phyloP scores from a whole-genome alignment of 129 eudicot species.

The Dittrichia graveolens region DNA sequence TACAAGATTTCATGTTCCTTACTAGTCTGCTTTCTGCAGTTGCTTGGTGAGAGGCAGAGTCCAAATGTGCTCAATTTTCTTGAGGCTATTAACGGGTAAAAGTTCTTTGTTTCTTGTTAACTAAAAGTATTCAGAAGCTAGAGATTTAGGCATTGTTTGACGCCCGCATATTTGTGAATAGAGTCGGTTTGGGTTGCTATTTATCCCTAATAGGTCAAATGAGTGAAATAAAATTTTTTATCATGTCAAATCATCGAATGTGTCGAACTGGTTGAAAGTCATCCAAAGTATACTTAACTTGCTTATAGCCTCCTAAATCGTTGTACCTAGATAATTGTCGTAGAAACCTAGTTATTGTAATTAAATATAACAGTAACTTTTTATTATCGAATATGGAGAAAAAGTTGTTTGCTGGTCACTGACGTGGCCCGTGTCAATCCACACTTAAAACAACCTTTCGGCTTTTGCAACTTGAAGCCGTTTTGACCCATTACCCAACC shows the following conservation, averaged over 20 bases:
- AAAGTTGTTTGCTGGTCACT: too few relatives aligned
- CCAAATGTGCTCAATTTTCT: conserved; percentile 79
- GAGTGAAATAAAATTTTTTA: background rate
- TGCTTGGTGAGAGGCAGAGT: conserved; percentile 81
- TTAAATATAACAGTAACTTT: too few relatives aligned
- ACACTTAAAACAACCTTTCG: background rate
- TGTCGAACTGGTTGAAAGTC: background rate
- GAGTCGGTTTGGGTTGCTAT: background rate
- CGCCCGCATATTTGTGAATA: background rate
- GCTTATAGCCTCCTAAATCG: too few relatives aligned
- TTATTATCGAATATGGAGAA: too few relatives aligned
- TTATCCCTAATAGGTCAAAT: background rate
- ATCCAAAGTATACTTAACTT: background rate
- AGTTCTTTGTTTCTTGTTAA: background rate
- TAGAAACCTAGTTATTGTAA: too few relatives aligned
- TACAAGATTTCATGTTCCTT: background rate
- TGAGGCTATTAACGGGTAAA: conserved; percentile 78
- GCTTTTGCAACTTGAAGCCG: background rate
- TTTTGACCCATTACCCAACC: conserved; percentile 4
- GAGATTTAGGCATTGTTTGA: too few relatives aligned
- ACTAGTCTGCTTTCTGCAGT: conserved; percentile 50
- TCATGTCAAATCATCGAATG: background rate
- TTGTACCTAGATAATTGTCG: too few relatives aligned
- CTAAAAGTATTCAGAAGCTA: background rate
- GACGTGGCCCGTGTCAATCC: too few relatives aligned